These are phyloP conservation scores for Graphilbum sp. DNA, from an alignment of 2,329 filamentous ascomycete genomes.

Conservation along the genomic window DNA sequence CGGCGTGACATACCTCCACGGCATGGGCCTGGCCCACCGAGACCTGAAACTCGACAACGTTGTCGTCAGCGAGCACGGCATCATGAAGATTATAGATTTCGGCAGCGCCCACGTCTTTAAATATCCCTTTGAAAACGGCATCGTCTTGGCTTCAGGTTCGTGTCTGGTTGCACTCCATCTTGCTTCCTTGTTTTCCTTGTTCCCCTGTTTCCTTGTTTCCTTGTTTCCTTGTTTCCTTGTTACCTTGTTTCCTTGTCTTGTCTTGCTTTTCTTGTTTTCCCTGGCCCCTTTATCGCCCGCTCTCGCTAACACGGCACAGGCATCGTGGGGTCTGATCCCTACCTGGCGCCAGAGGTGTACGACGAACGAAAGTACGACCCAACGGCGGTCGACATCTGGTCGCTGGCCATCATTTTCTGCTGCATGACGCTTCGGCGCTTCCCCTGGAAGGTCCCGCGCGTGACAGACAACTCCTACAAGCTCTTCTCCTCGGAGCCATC, in stretches of 20 bases:
- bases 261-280: background rate
- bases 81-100: slow-evolving; percentile 99
- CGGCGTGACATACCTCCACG: slow-evolving; percentile 86
- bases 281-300: no score
- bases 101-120: slow-evolving; percentile 93
- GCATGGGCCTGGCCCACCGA: slow-evolving; percentile 85
- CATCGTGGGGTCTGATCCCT: slow-evolving; percentile 75
- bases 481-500: slow-evolving; percentile 79
- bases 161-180: background rate
- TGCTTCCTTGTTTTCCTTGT: background rate
- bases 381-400: slow-evolving; percentile 92
- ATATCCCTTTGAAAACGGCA: slow-evolving; percentile 88
- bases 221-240: background rate
- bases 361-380: slow-evolving; percentile 88
- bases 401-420: slow-evolving; percentile 93
- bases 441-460: slow-evolving; percentile 87
- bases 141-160: slow-evolving; percentile 67
- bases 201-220: no score
- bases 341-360: slow-evolving; percentile 92
- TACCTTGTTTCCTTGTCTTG: no score
- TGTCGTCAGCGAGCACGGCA: slow-evolving; percentile 86
- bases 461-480: slow-evolving; percentile 88
- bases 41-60: slow-evolving; percentile 97
- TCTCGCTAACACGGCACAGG: slow-evolving; percentile 18
- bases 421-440: slow-evolving; percentile 95